Evolutionary conservation across 164 flowering plant species (phyloP), one percentile per base, ranked within the genome.

Genomic region (Echeveria elegans): DNA sequence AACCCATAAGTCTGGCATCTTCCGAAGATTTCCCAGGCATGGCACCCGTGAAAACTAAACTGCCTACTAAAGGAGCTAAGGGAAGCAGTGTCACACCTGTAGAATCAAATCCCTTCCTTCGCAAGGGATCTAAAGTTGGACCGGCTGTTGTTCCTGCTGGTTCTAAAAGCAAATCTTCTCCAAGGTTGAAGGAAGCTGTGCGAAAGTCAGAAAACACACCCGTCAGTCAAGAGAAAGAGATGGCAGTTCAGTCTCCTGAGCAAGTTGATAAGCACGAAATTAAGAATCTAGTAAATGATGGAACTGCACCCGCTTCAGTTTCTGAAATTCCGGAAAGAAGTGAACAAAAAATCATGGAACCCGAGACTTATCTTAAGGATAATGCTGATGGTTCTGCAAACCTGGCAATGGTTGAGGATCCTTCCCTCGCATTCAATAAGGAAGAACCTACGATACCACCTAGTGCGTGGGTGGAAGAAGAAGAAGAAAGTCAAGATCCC

Each of bases 1-100:
- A 84, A 75, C 23, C 72, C 34, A 85, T 77, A 74, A 67, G 48
- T 32, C 76, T 70, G 41, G 47, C 73, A 10, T 50, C 74, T 63
- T 21, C 86, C 24, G 80, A 34, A 37, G 86, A 82, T 69, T 71
- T 67, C 77, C 71, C 85, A 68, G 61, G 68, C 29, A 30, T 64
- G 15, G 77, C 68, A 72, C 81, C 81, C 15, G 74, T 77, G 30
- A 89, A 84, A 72, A 83, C 83, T 50, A 80, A 80, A 67, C 78
- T 85, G 47, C 76, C 77, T 68, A 79, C 70, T 77, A 92, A 83
- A 79, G 86, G 79, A 30, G 81, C 89, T 19, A 92, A 79, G 78
- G 90, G 88, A 72, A 81, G 93, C 76, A 87, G 87, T 77, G 89
- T 92, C 66, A 91, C 88, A 48, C 96, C 98, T 1, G 65, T 89